Base-by-base conservation (phyloP, 345 rosid genomes). In the Heritiera fomes region DNA sequence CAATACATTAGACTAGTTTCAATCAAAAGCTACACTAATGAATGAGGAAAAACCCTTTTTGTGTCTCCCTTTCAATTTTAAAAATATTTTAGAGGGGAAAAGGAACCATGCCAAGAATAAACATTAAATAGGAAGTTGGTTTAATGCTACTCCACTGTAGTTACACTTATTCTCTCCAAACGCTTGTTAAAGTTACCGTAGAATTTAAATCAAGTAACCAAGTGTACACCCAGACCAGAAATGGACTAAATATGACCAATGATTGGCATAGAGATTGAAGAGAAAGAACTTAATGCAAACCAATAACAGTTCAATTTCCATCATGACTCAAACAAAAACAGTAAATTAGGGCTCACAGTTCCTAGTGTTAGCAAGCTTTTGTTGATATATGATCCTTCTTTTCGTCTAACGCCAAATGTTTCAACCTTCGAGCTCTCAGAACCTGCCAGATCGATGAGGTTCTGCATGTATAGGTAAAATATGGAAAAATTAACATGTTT, bases 231-330 rank as follows among this genome's bases (percentile, higher is more conserved):
- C 58, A 72, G 34, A 73, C 50, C 32, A 52, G 20, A 77, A 67
- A n/a, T 71, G 20, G 46, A 40, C 40, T 49, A 75, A 20, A 41
- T 17, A 76, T 67, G 74, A 46, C 40, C 61, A 66, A 65, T 38
- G 23, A 40, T 41, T 60, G 5, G 67, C 71, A 7, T 61, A 30
- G 7, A 38, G 43, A 79, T 59, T 3, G 74, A 80, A 75, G 30
- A 11, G 64, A 47, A 52, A 69, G 43, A 41, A 41, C 43, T 3
- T 41, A 41, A 41, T 4, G 43, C 6, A 41, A 41, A 41, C 43
- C 6, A 41, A 41, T 2, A 41, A 41, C 6, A 41, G 6, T 41
- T 41, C 6, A 4, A 41, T 41, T 4, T 41, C 6, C 6, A 41
- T 41, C 43, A 41, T 41, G 43, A 41, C 0, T 41, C 6, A 5